These are phyloP conservation scores for Penstemon eatonii DNA, from an alignment of 257 asterid genomes.

Conservation along the genomic window DNA sequence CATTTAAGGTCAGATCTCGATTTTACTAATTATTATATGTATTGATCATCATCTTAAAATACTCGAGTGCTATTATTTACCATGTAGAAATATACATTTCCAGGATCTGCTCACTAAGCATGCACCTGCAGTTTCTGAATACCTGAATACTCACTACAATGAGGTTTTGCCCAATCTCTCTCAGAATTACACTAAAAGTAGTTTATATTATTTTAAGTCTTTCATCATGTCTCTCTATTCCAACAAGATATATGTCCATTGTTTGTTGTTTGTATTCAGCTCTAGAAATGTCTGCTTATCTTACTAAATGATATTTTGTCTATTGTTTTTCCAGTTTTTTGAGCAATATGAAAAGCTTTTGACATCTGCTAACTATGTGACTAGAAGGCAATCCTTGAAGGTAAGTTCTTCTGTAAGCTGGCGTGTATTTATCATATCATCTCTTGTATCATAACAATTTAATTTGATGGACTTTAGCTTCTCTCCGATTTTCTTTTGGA, in stretches of 20 bases:
- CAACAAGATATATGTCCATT: constrained; percentile 20
- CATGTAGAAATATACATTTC: constrained; percentile 21
- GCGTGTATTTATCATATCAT: constrained; percentile 28
- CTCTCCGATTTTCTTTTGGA: constrained; percentile 93
- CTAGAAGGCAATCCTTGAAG: constrained; percentile 98
- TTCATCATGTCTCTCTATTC: constrained; percentile 3
- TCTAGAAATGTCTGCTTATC: constrained; percentile 16
- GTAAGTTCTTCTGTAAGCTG: constrained; percentile 45
- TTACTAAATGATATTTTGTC: constrained; percentile 16
- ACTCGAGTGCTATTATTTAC: constrained; percentile 24
- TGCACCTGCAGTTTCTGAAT: constrained; percentile 70
- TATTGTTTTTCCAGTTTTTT: constrained; percentile 60
- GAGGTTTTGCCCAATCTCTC: constrained; percentile 55
- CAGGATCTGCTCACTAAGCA: constrained; percentile 96
- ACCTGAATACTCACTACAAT: constrained; percentile 62
- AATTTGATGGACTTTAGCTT: constrained; percentile 58
- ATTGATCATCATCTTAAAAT: constrained; percentile 22
- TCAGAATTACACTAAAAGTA: constrained; percentile 18
- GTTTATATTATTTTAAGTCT: constrained; percentile 17
- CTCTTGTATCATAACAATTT: constrained; percentile 35
- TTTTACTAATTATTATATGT: constrained; percentile 20
- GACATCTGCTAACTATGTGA: constrained; percentile 80
- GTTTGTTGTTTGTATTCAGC: constrained; percentile 17
- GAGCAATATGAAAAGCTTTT: constrained; percentile 86
- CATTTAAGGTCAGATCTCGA: constrained; percentile 76